phyloP scores from a whole-genome alignment of 2,329 filamentous ascomycete species.

The Penicillium sp. region DNA sequence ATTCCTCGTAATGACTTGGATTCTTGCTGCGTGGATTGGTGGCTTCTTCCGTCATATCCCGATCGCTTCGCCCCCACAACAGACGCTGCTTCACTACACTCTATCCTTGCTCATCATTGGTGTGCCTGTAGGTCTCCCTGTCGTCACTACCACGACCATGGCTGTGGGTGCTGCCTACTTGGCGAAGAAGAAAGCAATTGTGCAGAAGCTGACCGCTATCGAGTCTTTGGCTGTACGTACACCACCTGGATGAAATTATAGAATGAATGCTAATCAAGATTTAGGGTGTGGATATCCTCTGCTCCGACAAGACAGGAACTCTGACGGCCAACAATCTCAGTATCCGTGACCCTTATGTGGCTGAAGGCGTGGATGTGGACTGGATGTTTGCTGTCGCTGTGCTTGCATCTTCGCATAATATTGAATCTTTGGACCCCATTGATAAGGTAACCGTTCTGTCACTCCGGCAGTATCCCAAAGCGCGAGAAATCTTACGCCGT shows the following conservation, averaged over 20 bases:
- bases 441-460: slow-evolving; percentile 77
- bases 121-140: slow-evolving; percentile 77
- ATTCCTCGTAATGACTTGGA: slow-evolving; percentile 74
- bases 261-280: slow-evolving; percentile 9
- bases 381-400: slow-evolving; percentile 83
- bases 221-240: slow-evolving; percentile 64
- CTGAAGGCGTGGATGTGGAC: slow-evolving; percentile 74
- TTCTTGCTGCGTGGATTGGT: slow-evolving; percentile 72
- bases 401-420: slow-evolving; percentile 74
- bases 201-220: slow-evolving; percentile 76
- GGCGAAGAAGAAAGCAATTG: slow-evolving; percentile 74
- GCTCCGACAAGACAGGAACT: slow-evolving; percentile 80
- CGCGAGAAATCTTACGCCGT: slow-evolving; percentile 69
- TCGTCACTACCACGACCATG: slow-evolving; percentile 75
- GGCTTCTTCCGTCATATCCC: slow-evolving; percentile 72
- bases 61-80: slow-evolving; percentile 55
- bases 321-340: slow-evolving; percentile 64
- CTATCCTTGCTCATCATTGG: slow-evolving; percentile 72
- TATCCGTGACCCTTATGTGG: slow-evolving; percentile 74
- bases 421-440: slow-evolving; percentile 74
- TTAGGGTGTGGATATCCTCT: slow-evolving; percentile 69
- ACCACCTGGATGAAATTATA: background rate
- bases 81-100: slow-evolving; percentile 67
- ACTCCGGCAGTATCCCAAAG: slow-evolving; percentile 71
- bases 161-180: slow-evolving; percentile 76